Conservation (phyloP, 139 green algal genomes). For the Penium margaritaceum region DNA sequence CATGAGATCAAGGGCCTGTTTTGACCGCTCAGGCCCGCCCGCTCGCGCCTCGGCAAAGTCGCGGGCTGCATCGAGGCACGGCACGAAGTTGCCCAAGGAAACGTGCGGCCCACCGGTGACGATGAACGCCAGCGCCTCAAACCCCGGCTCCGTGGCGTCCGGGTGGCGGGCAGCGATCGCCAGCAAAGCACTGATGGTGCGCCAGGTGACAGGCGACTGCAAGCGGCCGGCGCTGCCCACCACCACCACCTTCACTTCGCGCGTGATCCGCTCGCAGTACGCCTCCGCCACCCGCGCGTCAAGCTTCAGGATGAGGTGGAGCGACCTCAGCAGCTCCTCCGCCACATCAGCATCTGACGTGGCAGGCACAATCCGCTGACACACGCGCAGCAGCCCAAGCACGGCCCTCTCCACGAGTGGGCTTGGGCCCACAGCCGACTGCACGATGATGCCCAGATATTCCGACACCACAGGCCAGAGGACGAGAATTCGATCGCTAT, state of each 20-base stretch:
- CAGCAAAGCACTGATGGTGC: conserved; percentile 71
- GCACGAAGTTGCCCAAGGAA: conserved; percentile 43
- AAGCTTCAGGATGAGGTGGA: conserved; percentile 71
- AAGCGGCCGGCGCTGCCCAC: conserved; percentile 4
- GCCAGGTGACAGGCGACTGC: conserved; percentile 63
- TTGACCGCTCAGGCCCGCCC: conserved; percentile 42
- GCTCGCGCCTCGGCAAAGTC: conserved; percentile 45
- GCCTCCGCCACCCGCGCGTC: conserved; percentile 56
- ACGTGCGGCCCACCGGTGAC: conserved; percentile 41
- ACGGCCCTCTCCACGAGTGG: conserved; percentile 71
- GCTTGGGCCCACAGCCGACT: conserved; percentile 15
- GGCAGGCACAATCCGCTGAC: conserved; percentile 66
- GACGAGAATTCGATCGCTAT: conserved; percentile 73
- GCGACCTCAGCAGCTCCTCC: conserved; percentile 69
- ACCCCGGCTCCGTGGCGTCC: conserved; percentile 58
- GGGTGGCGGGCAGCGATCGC: conserved; percentile 65
- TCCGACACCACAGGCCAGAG: conserved; percentile 75
- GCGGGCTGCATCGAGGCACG: conserved; percentile 45
- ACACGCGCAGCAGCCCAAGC: conserved; percentile 76
- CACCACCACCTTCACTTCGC: conserved; percentile 34
- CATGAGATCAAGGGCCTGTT: conserved; percentile 53
- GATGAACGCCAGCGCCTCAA: conserved; percentile 52
- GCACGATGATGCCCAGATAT: conserved; percentile 52
- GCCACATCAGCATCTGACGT: conserved; percentile 79
- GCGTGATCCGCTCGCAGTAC: conserved; percentile 55